A percentile compares a stretch with the other conserved stretches of the same genome.
These are phyloP conservation scores for Nymphaea colorata DNA, from an alignment of 164 flowering plant genomes.

Conservation along the genomic window DNA sequence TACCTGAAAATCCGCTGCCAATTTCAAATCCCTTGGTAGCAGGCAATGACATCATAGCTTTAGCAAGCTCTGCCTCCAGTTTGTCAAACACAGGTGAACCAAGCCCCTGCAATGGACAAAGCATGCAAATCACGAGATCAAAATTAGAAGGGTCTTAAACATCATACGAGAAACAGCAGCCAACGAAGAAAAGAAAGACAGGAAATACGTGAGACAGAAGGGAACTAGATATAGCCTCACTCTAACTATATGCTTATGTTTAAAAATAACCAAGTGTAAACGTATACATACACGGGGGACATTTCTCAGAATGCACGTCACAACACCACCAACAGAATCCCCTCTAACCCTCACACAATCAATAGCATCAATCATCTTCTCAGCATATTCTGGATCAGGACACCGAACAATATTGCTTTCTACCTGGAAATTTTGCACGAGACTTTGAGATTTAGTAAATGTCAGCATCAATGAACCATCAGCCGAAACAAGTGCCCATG, in stretches of 20 bases:
- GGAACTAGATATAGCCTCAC: not conserved
- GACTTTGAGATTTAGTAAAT: too few relatives aligned
- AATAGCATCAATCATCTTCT: conserved; percentile 92
- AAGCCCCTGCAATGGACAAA: conserved; percentile 50
- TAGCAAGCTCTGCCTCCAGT: conserved; percentile 96
- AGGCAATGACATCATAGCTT: conserved; percentile 80
- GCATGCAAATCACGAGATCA: not conserved
- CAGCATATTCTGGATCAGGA: conserved; percentile 92
- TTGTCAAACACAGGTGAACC: conserved; percentile 98
- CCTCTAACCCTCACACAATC: conserved; percentile 81
- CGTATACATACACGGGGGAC: conserved; percentile 62
- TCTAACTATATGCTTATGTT: too few relatives aligned
- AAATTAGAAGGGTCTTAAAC: not conserved
- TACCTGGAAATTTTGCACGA: conserved; percentile 29
- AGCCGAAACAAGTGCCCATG: not conserved
- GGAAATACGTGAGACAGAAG: not conserved
- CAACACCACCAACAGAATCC: conserved; percentile 95
- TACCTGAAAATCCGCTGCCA: conserved; percentile 98
- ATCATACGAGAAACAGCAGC: not conserved
- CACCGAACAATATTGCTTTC: conserved; percentile 93
- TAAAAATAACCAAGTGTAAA: too few relatives aligned
- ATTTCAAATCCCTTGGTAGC: conserved; percentile 94
- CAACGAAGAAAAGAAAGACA: not conserved
- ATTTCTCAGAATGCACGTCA: conserved; percentile 87
- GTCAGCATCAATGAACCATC: too few relatives aligned